A percentile compares a stretch with the other conserved stretches of the same genome.
Conservation (phyloP, 169 alveolate genomes). For the Plasmodium chabaudi region DNA sequence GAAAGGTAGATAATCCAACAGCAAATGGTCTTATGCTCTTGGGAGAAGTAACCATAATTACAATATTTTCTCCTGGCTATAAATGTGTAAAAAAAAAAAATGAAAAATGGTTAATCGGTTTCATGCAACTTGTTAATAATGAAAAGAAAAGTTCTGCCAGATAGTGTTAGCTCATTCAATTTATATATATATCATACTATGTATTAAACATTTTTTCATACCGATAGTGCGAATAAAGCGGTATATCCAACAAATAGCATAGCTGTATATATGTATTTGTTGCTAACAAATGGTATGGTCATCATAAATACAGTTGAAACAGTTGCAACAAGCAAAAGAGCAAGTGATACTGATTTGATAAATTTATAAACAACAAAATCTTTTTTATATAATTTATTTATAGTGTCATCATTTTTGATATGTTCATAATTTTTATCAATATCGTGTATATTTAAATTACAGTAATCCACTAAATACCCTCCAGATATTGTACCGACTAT, state of each 20-base stretch:
- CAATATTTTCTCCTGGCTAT: slow-evolving; percentile 62
- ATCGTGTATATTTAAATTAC: slow-evolving; percentile 42
- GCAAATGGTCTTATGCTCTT: slow-evolving; percentile 46
- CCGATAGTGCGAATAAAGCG: slow-evolving; percentile 37
- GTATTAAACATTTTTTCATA: background rate
- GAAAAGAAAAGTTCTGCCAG: too few relatives aligned
- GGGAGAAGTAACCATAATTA: slow-evolving; percentile 49
- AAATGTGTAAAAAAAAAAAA: background rate
- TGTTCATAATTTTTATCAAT: slow-evolving; percentile 67
- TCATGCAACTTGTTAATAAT: too few relatives aligned
- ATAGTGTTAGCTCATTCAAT: too few relatives aligned
- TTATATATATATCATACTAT: too few relatives aligned
- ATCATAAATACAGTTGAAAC: slow-evolving; percentile 2
- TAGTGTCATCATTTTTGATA: slow-evolving; percentile 47
- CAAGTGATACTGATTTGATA: slow-evolving; percentile 21
- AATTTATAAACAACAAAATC: slow-evolving; percentile 21
- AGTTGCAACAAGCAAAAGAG: slow-evolving; percentile 15
- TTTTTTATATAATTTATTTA: slow-evolving; percentile 35
- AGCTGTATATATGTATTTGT: slow-evolving; percentile 16
- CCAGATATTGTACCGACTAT: slow-evolving; percentile 36
- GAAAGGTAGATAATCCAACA: slow-evolving; percentile 55
- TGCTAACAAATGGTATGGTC: slow-evolving; percentile 24
- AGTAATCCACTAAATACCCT: slow-evolving; percentile 36
- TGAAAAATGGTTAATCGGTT: background rate
- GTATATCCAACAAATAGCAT: slow-evolving; percentile 15